Percentiles rank a stretch among this genome's conserved stretches.
These are phyloP conservation scores for Coemansia sp. DNA, from an alignment of 192 early-diverging fungal species.

Conservation along the genomic window DNA sequence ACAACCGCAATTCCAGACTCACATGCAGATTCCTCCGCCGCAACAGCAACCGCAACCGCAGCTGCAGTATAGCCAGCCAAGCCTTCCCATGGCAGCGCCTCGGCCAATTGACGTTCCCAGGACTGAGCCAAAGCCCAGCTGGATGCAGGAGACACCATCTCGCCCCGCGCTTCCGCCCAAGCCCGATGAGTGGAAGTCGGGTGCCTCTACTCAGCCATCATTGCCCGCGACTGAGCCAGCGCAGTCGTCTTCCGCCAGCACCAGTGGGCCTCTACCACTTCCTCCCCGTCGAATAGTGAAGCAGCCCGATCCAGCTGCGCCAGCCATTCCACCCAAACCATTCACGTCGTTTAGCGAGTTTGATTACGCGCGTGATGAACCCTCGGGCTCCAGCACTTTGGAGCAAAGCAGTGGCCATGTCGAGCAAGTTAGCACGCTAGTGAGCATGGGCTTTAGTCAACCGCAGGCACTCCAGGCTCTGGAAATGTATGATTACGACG, in stretches of 20 bases:
- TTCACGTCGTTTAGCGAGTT: slow-evolving; percentile 50
- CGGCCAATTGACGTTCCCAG: not conserved
- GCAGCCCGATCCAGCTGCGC: slow-evolving; percentile 19
- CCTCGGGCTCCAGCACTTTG: slow-evolving; percentile 7
- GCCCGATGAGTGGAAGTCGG: slow-evolving; percentile 38
- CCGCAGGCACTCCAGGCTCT: slow-evolving; percentile 67
- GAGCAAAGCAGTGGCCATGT: slow-evolving; percentile 31
- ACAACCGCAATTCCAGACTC: slow-evolving; percentile 3
- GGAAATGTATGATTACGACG: slow-evolving; percentile 68
- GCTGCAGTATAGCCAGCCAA: not conserved
- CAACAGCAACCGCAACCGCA: slow-evolving; percentile 8
- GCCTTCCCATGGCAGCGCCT: not conserved
- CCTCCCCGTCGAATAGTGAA: slow-evolving; percentile 10
- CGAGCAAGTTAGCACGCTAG: slow-evolving; percentile 56
- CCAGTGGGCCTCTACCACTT: not conserved
- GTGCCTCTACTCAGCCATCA: not conserved
- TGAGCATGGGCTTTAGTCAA: slow-evolving; percentile 72
- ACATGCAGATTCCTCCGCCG: not conserved
- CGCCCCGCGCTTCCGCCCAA: slow-evolving; percentile 40
- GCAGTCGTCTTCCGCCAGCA: not conserved
- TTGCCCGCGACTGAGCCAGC: not conserved
- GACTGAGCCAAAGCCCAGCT: not conserved
- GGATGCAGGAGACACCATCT: slow-evolving; percentile 1
- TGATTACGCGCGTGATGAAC: slow-evolving; percentile 38
- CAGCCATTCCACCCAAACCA: slow-evolving; percentile 47